Evolutionary conservation across 352 stramenopile species (phyloP).

Genomic region (Globisporangium solare): DNA sequence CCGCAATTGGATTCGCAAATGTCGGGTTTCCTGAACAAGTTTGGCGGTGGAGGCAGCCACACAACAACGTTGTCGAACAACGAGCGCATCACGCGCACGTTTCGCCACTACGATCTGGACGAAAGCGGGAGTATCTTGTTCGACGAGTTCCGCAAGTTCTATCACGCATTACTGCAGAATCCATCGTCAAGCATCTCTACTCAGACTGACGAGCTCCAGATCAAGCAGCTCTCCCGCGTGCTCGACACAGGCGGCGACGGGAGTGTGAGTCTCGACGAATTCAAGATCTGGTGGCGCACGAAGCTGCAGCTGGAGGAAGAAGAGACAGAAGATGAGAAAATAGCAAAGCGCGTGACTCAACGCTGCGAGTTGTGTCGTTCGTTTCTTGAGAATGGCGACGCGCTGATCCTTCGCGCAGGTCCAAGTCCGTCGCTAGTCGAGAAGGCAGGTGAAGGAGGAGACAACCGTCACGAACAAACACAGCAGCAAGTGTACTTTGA

Average conservation of each 20-base stretch:
- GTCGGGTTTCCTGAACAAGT: slow-evolving; percentile 40
- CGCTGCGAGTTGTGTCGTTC: slow-evolving; percentile 21
- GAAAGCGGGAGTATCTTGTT: slow-evolving; percentile 57
- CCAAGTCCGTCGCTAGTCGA: not conserved
- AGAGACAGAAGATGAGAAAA: slow-evolving; percentile 31
- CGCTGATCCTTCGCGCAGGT: slow-evolving; percentile 14
- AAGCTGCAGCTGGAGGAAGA: slow-evolving; percentile 58
- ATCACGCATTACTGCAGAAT: slow-evolving; percentile 42
- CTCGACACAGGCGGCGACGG: slow-evolving; percentile 66
- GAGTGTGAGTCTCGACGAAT: slow-evolving; percentile 62
- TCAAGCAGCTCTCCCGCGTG: slow-evolving; percentile 49
- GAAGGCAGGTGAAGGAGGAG: not conserved
- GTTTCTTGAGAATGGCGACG: slow-evolving; percentile 44
- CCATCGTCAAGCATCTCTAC: slow-evolving; percentile 1
- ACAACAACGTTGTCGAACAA: slow-evolving; percentile 24
- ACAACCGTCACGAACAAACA: not conserved
- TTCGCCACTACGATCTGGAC: slow-evolving; percentile 64
- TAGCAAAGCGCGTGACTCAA: slow-evolving; percentile 16
- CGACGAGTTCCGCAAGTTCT: slow-evolving; percentile 53
- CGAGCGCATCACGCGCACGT: slow-evolving; percentile 60
- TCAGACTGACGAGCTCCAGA: slow-evolving; percentile 15
- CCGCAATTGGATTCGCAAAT: slow-evolving; percentile 51
- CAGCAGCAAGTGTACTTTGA: slow-evolving; percentile 32
- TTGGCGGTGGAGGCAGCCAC: slow-evolving; percentile 13
- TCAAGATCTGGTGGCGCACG: slow-evolving; percentile 70